Base-by-base conservation (phyloP, 441 rosid species). In the Viola pubescens region DNA sequence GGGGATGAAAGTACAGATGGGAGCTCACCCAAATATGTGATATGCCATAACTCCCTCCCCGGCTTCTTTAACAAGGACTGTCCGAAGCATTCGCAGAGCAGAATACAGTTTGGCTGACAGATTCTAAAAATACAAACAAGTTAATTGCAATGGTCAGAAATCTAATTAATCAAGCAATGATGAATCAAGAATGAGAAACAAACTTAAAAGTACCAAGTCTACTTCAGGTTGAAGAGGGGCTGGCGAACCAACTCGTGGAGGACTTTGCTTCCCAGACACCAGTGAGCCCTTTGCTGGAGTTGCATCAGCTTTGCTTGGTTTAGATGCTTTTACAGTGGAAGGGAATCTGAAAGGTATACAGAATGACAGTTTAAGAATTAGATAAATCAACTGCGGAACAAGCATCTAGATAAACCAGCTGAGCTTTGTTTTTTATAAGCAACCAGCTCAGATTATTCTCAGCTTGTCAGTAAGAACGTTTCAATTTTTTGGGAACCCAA, bases 21-120 rank as follows among this genome's bases (percentile, higher is more conserved):
- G 37, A 74, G 73, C 83, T 81, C 63, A 88, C 99, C 75, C 80
- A 64, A 94, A 94, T 80, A 94, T 89, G 73, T 94, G 98, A 77
- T 94, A 89, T 44, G 95, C 95, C 85, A 77, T 81, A 64, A 87
- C 86, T 13, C 84, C 82, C 2, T 85, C 95, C 56, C 86, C 87
- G 65, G 84, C 83, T 81, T 94, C 98, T 77, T 81, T 90, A 49
- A 86, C 79, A 64, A 94, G 88, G 70, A 48, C 56, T 54, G 88
- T 81, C 63, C 98, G 94, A 51, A 94, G 95, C 74, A 78, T 61
- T 62, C 95, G 77, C 79, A 94, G 59, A 60, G 96, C 82, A 59
- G 79, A 66, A 70, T 74, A 86, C 62, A 94, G 53, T 69, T 74
- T 86, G 63, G 91, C 98, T 1, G 94, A 77, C 57, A 94, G 85